A percentile compares a stretch with the other conserved stretches of the same genome.
These are phyloP conservation scores for Trichoderma polysporum DNA, from an alignment of 2,329 filamentous ascomycete species.

Conservation along the genomic window DNA sequence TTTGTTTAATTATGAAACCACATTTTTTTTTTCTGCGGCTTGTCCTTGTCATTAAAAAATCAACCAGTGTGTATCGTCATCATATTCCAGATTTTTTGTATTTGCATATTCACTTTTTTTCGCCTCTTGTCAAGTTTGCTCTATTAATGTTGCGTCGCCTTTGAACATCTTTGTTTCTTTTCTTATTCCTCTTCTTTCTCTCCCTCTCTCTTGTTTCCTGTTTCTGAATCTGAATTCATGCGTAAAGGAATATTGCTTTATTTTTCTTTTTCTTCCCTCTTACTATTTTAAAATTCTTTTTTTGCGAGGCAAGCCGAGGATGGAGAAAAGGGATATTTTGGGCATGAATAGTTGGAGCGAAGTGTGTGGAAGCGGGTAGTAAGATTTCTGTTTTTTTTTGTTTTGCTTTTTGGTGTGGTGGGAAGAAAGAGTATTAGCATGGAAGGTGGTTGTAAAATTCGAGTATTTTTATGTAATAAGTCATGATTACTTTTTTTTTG, in stretches of 20 bases:
- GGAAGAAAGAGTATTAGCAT: neutral
- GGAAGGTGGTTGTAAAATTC: neutral
- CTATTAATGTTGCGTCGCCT: neutral
- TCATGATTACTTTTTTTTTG: neutral
- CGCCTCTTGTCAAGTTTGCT: neutral
- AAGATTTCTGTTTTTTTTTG: neutral
- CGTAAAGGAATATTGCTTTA: constrained; percentile 6
- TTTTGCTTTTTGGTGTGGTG: neutral
- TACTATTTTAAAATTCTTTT: neutral
- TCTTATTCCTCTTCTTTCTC: neutral
- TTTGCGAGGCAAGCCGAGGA: constrained; percentile 13
- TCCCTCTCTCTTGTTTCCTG: no score
- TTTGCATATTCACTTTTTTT: neutral
- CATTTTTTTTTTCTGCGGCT: constrained; percentile 28
- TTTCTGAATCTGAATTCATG: neutral
- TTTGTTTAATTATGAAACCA: constrained; percentile 52
- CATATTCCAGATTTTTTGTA: constrained; percentile 20
- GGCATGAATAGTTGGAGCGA: neutral
- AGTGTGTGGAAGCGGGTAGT: neutral
- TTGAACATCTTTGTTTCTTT: neutral
- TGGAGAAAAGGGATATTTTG: neutral
- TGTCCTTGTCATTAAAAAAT: constrained; percentile 12
- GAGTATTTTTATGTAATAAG: constrained; percentile 10
- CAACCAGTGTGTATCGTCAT: constrained; percentile 5
- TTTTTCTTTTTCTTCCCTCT: constrained; percentile 20